Evolutionary conservation across 2,329 filamentous ascomycete species (phyloP), one percentile per base, ranked within the genome.

Genomic region (Trichoderma aggressivum): DNA sequence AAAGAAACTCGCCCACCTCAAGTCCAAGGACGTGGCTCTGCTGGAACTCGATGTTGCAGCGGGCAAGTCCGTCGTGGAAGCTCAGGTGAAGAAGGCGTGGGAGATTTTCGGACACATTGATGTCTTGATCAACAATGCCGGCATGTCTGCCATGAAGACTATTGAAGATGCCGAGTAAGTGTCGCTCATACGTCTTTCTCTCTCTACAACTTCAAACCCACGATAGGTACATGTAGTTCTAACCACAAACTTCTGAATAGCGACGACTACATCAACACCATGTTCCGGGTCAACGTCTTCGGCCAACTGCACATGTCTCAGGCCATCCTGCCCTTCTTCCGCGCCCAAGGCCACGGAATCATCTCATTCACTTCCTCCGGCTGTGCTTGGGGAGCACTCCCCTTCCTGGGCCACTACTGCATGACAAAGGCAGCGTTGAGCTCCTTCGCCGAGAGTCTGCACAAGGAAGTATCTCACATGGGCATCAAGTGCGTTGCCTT

Each of bases 61-160:
- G 1, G 56, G 63, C 11, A 64, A 56, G 7, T n/a, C 62, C 0
- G 64, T 32, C 11, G 74, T 81, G n/a, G 36, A 74, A n/a, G 43
- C 55, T 21, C 67, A 74, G n/a, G 65, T 80, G 1, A 59, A 76
- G 8, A 60, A 77, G 10, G 79, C 79, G 10, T 78, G 78, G 75
- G n/a, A 56, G 2, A 74, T 79, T 2, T 81, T 79, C 34, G 80
- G 78, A 0, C 75, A 73, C 5, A 77, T 81, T 18, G 79, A 81
- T 39, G 73, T 81, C 8, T 68, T 81, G n/a, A 72, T 81, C 18
- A 81, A 81, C 70, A 81, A 81, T 63, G 80, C 80, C 2, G 80
- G 78, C 30, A 78, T 75, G 24, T 78, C 77, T 2, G 71, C 74
- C 2, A 71, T 78, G 36, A 75, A 74, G 11, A 72, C 73, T 28